Evolutionary conservation across 352 stramenopile species (phyloP).

Genomic region (Globisporangium cederbergense): DNA sequence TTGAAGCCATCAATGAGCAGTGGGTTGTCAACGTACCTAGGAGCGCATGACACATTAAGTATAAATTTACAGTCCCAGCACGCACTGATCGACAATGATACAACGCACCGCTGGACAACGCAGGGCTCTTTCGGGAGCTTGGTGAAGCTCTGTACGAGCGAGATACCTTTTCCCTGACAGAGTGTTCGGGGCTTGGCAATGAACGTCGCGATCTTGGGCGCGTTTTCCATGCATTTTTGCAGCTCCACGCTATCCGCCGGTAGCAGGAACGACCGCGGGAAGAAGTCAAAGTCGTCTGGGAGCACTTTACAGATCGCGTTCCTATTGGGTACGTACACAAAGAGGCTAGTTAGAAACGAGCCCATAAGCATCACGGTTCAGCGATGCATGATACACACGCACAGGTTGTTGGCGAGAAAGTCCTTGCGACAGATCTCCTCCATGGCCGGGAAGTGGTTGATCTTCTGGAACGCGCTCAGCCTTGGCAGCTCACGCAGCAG

Average conservation of each 20-base stretch:
- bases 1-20: slow-evolving; percentile 92
- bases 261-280: slow-evolving; percentile 37
- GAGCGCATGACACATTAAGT: background rate
- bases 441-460: slow-evolving; percentile 57
- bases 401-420: slow-evolving; percentile 53
- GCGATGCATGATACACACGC: slow-evolving; percentile 5
- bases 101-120: slow-evolving; percentile 32
- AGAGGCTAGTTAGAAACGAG: background rate
- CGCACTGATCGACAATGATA: slow-evolving; percentile 3
- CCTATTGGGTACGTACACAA: slow-evolving; percentile 9
- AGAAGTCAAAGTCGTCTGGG: slow-evolving; percentile 35
- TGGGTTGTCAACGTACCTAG: slow-evolving; percentile 90
- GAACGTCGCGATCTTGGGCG: slow-evolving; percentile 35
- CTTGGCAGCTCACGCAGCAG: slow-evolving; percentile 35
- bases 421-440: slow-evolving; percentile 56
- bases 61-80: background rate
- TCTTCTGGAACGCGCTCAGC: slow-evolving; percentile 44
- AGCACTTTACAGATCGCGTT: slow-evolving; percentile 43
- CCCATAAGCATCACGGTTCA: background rate
- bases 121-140: slow-evolving; percentile 36
- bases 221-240: slow-evolving; percentile 29
- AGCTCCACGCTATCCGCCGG: slow-evolving; percentile 35
- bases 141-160: slow-evolving; percentile 31
- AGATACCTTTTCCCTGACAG: slow-evolving; percentile 45
- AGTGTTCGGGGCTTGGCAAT: slow-evolving; percentile 40